Conservation (phyloP, 2,329 filamentous ascomycete genomes). For the Trichophyton equinum region DNA sequence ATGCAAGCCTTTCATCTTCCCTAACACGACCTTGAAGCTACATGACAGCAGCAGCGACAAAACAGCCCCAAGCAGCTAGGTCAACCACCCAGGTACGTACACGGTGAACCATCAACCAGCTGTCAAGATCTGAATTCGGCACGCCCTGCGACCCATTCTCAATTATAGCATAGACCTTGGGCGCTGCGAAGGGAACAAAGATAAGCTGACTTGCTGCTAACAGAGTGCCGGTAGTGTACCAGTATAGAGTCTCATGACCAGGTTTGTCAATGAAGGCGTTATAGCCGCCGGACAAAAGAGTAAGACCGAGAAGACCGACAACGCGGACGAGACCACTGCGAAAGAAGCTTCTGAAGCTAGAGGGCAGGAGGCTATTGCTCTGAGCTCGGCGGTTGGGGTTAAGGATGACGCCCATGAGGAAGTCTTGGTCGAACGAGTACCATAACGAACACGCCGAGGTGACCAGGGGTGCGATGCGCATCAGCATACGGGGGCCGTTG, state of each 20-base stretch:
- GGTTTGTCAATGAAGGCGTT: neutral
- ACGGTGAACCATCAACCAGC: conserved; percentile 12
- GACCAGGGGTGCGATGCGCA: conserved; percentile 36
- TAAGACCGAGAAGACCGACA: conserved; percentile 6
- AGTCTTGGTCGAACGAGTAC: conserved; percentile 32
- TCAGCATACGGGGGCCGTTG: conserved; percentile 10
- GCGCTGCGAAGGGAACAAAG: conserved; percentile 11
- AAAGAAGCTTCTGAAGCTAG: conserved; percentile 36
- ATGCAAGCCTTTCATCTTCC: too few species aligned
- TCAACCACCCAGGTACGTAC: conserved; percentile 11
- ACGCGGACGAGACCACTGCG: conserved; percentile 18
- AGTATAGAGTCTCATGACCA: conserved; percentile 4
- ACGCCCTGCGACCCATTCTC: conserved; percentile 3
- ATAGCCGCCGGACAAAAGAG: neutral
- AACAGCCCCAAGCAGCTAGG: conserved; percentile 9
- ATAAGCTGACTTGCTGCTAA: conserved; percentile 10
- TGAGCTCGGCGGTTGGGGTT: conserved; percentile 11
- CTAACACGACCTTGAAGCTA: too few species aligned
- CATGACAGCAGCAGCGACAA: neutral
- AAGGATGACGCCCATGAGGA: conserved; percentile 15
- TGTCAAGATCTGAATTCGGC: conserved; percentile 5
- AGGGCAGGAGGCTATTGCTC: conserved; percentile 26
- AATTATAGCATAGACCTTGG: conserved; percentile 9
- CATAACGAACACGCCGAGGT: conserved; percentile 38
- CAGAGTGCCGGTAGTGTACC: conserved; percentile 4